Evolutionary conservation across 208 protist genomes (phyloP).

Genomic region (Leptomonas pyrrhocoris): DNA sequence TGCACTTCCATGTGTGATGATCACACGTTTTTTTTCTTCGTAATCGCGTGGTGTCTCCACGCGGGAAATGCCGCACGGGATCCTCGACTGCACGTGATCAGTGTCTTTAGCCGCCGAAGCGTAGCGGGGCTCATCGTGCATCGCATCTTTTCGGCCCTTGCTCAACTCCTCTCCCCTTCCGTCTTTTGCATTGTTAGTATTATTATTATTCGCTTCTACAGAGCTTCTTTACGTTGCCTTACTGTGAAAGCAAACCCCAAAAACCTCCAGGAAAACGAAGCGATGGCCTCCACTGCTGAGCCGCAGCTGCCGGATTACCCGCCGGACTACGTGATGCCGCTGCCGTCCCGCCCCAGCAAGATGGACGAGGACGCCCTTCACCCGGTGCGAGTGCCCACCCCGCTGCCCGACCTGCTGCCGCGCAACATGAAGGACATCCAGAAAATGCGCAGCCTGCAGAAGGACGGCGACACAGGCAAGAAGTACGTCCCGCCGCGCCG

Average conservation of each 20-base stretch:
- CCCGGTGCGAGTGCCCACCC: constrained; percentile 57
- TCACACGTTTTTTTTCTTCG: too few species aligned
- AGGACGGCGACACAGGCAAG: constrained; percentile 53
- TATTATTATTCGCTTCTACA: neutral
- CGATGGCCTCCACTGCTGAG: constrained; percentile 5
- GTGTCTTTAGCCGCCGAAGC: too few species aligned
- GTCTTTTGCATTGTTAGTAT: too few species aligned
- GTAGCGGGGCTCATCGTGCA: too few species aligned
- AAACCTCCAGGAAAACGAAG: neutral
- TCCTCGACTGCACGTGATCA: too few species aligned
- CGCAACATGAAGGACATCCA: constrained; percentile 76
- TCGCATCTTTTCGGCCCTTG: too few species aligned
- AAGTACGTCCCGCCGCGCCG: constrained; percentile 61
- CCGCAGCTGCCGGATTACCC: constrained; percentile 42
- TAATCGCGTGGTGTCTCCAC: too few species aligned
- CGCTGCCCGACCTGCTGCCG: constrained; percentile 72
- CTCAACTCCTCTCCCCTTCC: too few species aligned
- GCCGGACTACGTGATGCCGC: constrained; percentile 56
- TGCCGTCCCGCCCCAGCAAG: constrained; percentile 26
- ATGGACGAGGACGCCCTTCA: constrained; percentile 63
- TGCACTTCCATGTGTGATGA: too few species aligned
- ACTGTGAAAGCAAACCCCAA: neutral
- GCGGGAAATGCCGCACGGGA: too few species aligned
- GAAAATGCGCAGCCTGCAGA: constrained; percentile 61
- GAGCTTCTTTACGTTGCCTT: neutral